These are phyloP conservation scores for Chrysoporthe puriensis DNA, from an alignment of 2,329 filamentous ascomycete genomes.

Conservation along the genomic window DNA sequence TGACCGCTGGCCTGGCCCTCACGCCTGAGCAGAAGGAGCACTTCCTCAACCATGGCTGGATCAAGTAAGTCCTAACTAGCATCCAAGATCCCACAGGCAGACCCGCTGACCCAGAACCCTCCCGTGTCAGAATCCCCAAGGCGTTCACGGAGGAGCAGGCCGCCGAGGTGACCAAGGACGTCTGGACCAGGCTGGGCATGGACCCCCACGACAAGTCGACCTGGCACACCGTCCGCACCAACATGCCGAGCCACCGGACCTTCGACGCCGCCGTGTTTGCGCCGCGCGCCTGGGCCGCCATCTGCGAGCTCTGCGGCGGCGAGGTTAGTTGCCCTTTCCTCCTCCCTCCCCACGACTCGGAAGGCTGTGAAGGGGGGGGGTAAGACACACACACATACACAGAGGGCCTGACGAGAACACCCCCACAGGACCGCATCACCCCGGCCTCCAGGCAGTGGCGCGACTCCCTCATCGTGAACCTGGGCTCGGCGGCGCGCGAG, in stretches of 20 bases:
- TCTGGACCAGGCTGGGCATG: constrained; percentile 71
- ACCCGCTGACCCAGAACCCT: constrained; percentile 30
- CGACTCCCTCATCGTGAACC: constrained; percentile 71
- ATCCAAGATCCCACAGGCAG: neutral
- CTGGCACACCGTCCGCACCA: constrained; percentile 63
- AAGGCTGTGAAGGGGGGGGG: too few species aligned
- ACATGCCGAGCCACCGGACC: constrained; percentile 65
- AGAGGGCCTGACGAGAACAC: neutral
- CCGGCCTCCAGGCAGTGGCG: constrained; percentile 60
- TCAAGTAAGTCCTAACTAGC: constrained; percentile 36
- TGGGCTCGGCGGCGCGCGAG: constrained; percentile 60
- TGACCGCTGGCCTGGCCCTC: constrained; percentile 34
- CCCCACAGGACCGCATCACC: constrained; percentile 47
- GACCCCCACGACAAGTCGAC: constrained; percentile 65
- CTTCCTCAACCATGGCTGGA: constrained; percentile 46
- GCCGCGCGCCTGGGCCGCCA: constrained; percentile 68
- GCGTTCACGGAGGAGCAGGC: constrained; percentile 46
- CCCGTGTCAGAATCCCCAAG: constrained; percentile 34
- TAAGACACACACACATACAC: neutral
- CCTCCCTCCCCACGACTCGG: neutral
- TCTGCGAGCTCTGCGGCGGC: constrained; percentile 68
- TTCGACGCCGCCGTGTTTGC: constrained; percentile 61
- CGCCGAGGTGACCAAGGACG: constrained; percentile 41
- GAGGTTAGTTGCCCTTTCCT: constrained; percentile 38
- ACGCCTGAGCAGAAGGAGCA: constrained; percentile 46